Base-by-base conservation (phyloP, 345 rosid species). In the Citrus maxima region DNA sequence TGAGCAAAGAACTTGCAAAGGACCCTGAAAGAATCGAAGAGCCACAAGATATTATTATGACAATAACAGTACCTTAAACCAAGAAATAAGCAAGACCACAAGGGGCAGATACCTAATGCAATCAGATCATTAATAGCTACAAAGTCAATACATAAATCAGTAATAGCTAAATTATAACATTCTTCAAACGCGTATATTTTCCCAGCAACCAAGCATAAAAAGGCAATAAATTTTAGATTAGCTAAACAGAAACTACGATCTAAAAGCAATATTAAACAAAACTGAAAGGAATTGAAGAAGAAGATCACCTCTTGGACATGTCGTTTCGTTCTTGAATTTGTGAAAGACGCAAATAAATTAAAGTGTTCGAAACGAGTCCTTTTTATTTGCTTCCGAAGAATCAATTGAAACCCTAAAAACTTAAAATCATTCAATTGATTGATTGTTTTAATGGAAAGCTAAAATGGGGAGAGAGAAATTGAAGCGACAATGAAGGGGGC, bases 1-100 rank as follows among this genome's bases (percentile, higher is more conserved):
- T 92, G 97, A 63, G 92, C 92, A 86, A 91, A 94, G 84, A 91
- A 96, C 88, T 93, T 93, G 85, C 96, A 94, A 32, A 87, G 88
- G 37, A 87, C 81, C 89, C 99, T 92, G 81, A 24, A 61, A 76
- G 40, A 79, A 81, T 12, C 51, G 51, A 46, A 13, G 51, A 46
- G 51, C n/a, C 14, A 12, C 4, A 55, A 58, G 25, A 77, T 13
- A 40, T 78, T 14, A 70, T 46, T 25, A 61, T 0, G 40, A 70
- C 12, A 51, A 13, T 18, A 55, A 19, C 9, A 49, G 2, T 22
- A 54, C 0, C 25, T 10, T 67, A 46, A 62, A 40, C 35, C 25
- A 59, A 34, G 34, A 72, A 54, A 34, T 10, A n/a, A 67, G 19
- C 18, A 46, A 54, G 34, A 35, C 9, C 58, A 63, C 64, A 30